Evolutionary conservation across 1,284 basidiomycete genomes (phyloP), one percentile per base, ranked within the genome.

Genomic region (Ustilago loliicola): DNA sequence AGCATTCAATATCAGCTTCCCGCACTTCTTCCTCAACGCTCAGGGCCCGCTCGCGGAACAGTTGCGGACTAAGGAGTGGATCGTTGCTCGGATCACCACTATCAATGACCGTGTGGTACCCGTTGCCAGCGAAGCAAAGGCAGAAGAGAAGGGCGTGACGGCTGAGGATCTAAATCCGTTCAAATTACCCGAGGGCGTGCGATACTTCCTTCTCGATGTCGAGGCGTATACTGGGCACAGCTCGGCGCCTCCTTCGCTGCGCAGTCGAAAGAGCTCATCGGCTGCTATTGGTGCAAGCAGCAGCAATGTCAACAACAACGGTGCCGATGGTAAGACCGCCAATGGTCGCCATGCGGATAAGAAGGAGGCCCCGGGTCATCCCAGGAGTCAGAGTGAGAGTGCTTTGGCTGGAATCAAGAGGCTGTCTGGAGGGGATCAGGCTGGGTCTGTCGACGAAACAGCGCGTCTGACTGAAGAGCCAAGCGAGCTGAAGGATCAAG

Each of bases 21-120:
- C 96, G 38, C 96, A 98, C 88, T 96, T 96, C 87, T 99, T 99
- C 88, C 90, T 99, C 51, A 91, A 94, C 83, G 93, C 94, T 7
- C 93, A 91, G 0, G 68, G 67, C 1, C 38, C 65, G 23, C 89
- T 98, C 45, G 92, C 92, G 11, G 94, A 96, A 81, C 93, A 95
- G 48, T 77, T 88, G 52, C 77, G 82, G 62, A 83, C 78, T 9
- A 84, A 80, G 52, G 95, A 97, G 87, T 97, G 94, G 94, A 94
- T 96, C 82, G 94, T 98, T 15, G 95, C 95, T 7, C 90, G 95
- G 72, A 96, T 98, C 80, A 92, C 92, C 0, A 92, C 91, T 25
- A 94, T 97, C 56, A 91, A 92, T 9, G 94, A 96, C 84, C 91
- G 92, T 29, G 90, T 96, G 5, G 87, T 86, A 3, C 80, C 80